Evolutionary conservation across 768 basidiomycete genomes (phyloP).

Genomic region (Auriculariales sp.): DNA sequence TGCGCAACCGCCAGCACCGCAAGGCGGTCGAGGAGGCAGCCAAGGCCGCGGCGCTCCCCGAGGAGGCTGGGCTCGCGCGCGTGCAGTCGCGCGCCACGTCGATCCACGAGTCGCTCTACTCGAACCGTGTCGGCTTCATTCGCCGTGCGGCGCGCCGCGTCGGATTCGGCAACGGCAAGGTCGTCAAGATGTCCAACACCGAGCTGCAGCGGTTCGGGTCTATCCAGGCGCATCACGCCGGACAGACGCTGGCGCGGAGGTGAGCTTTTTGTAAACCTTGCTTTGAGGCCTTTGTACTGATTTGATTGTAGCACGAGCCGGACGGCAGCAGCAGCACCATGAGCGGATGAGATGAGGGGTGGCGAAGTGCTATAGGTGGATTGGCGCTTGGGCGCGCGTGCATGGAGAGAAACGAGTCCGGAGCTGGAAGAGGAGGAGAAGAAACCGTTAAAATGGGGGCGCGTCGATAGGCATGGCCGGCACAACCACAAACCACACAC

Average conservation of each 20-base stretch:
- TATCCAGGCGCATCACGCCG: slow-evolving; percentile 71
- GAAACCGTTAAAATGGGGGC: too few relatives aligned
- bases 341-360: too few relatives aligned
- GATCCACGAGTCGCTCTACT: slow-evolving; percentile 84
- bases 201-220: slow-evolving; percentile 77
- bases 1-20: slow-evolving; percentile 49
- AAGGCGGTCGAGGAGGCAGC: slow-evolving; percentile 25
- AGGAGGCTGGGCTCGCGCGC: slow-evolving; percentile 64
- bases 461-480: too few relatives aligned
- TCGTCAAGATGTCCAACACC: slow-evolving; percentile 57
- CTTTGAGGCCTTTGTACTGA: slow-evolving; percentile 7
- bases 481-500: too few relatives aligned
- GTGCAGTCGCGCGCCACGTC: slow-evolving; percentile 84
- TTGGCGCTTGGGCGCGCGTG: too few relatives aligned
- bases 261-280: too few relatives aligned
- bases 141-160: slow-evolving; percentile 77
- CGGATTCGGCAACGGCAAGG: slow-evolving; percentile 55
- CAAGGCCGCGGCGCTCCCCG: slow-evolving; percentile 19
- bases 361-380: too few relatives aligned
- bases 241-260: slow-evolving; percentile 57
- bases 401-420: too few relatives aligned
- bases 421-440: too few relatives aligned
- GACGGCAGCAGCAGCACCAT: background rate
- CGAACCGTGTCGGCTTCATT: slow-evolving; percentile 90
- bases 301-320: slow-evolving; percentile 4